Evolutionary conservation across 176 grass and related monocot species (phyloP), one percentile per base, ranked within the genome.

Genomic region (Rhipidocladum racemiflorum): DNA sequence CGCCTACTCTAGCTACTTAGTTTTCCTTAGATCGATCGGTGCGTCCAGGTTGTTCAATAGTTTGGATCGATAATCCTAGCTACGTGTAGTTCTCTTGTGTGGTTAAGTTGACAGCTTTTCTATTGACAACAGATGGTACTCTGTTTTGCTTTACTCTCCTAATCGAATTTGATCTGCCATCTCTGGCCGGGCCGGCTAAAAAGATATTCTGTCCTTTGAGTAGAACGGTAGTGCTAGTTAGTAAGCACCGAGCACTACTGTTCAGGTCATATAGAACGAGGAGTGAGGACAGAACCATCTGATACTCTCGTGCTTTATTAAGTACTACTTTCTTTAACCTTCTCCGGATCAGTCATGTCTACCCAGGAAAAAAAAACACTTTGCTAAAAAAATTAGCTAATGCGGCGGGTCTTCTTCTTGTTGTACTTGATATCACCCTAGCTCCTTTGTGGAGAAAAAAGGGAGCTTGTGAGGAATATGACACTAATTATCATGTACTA

Each of bases 271-370:
- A 73, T 70, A 70, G 18, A 48, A 61, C 45, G 66, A 86, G 48
- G 18, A 48, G 50, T 34, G 66, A 86, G 48, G 70, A 75, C 68
- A 57, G 10, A 67, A 57, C 38, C 9, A 67, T 70, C 78, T 43
- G 63, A 30, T 70, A 76, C 49, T 82, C 30, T 61, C 70, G 29
- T 68, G 30, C 63, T 40, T 59, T 16, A 55, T 59, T 16, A 55
- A 57, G 38, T 49, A 70, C 74, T 46, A 49, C 20, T 44, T 60
- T 70, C 3, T 45, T 61, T 85, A 46, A 59, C 40, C 78, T 70
- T 6, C 70, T 69, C 51, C 48, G 39, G 72, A 82, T 70, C 50
- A 76, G 71, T 82, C 85, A 69, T 82, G 53, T 87, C 78, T 87
- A 76, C 70, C 39, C 0, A 63, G 79, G 65, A 79, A 79, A 77